Evolutionary conservation across 2,329 filamentous ascomycete species (phyloP).

Genomic region (Fusarium mangiferae): DNA sequence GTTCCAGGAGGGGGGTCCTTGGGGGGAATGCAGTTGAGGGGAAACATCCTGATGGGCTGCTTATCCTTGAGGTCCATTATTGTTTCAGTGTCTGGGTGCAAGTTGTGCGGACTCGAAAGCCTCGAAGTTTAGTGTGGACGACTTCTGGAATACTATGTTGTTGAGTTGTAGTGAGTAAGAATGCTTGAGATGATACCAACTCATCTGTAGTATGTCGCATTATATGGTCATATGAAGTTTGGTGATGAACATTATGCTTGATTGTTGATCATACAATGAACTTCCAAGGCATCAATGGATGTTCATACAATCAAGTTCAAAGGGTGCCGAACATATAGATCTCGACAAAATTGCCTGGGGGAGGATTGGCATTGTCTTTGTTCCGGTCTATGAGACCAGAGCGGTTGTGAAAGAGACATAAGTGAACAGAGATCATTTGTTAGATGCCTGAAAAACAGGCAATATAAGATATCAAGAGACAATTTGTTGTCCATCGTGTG

Average conservation of each 20-base stretch:
- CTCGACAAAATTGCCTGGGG: slow-evolving; percentile 1
- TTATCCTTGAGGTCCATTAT: background rate
- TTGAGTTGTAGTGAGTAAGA: background rate
- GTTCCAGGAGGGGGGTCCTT: background rate
- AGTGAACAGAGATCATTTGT: background rate
- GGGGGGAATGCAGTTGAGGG: background rate
- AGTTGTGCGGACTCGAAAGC: too few relatives aligned
- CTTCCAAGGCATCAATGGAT: background rate
- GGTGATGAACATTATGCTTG: background rate
- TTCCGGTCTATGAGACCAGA: background rate
- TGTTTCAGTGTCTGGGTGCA: background rate
- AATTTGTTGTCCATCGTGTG: accelerated
- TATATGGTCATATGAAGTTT: background rate
- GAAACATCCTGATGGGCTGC: background rate
- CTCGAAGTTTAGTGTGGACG: background rate
- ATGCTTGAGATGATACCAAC: background rate
- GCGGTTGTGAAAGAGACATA: background rate
- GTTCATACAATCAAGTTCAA: background rate
- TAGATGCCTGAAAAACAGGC: background rate
- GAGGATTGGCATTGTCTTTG: background rate
- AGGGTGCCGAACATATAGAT: background rate
- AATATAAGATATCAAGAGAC: too few relatives aligned
- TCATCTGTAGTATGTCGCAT: background rate
- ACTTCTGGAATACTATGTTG: background rate
- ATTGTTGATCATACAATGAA: background rate